These are phyloP conservation scores for Acacia confusa DNA, from an alignment of 306 rosid species.

Conservation along the genomic window DNA sequence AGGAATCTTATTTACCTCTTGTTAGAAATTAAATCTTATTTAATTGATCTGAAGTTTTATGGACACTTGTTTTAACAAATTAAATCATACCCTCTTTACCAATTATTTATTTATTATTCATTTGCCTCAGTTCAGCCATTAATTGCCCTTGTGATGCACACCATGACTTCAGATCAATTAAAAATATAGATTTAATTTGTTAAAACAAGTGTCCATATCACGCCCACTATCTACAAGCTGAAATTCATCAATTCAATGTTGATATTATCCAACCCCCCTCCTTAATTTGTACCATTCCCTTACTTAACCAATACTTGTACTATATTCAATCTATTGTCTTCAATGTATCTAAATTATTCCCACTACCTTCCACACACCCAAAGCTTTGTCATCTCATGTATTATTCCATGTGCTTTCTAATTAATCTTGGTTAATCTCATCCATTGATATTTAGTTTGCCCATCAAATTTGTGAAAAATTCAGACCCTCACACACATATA, in stretches of 20 bases:
- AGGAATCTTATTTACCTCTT: neutral
- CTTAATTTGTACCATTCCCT: neutral
- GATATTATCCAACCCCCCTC: neutral
- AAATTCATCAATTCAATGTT: too few relatives aligned
- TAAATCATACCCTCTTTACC: neutral
- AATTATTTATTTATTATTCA: neutral
- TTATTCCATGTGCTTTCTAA: too few relatives aligned
- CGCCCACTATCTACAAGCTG: too few relatives aligned
- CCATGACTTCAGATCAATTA: slow-evolving; percentile 39
- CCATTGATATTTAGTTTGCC: too few relatives aligned
- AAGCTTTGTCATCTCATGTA: neutral
- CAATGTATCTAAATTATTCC: neutral
- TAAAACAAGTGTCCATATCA: too few relatives aligned
- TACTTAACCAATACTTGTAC: neutral
- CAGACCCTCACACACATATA: neutral
- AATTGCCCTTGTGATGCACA: slow-evolving; percentile 35
- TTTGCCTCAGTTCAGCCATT: neutral
- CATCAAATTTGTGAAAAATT: neutral
- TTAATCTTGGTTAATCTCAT: too few relatives aligned
- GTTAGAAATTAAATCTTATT: neutral
- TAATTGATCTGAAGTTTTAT: slow-evolving; percentile 33
- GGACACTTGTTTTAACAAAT: neutral
- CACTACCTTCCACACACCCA: too few relatives aligned
- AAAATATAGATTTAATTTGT: neutral
- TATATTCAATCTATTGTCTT: neutral